phyloP scores from a whole-genome alignment of 805 yeast genomes.

The Kurtzmaniella fragi region DNA sequence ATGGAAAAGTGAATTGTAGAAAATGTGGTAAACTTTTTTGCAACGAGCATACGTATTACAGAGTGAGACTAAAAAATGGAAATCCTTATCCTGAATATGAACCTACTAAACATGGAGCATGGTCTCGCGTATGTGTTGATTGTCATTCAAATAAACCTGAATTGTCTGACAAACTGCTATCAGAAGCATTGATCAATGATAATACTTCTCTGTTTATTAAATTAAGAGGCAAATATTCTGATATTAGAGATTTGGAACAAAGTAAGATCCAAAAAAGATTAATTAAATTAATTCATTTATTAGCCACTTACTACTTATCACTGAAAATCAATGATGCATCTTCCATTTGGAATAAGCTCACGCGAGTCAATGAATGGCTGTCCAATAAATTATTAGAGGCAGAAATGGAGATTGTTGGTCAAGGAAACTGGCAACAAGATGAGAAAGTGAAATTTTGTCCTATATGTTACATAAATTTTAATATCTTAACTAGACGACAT shows the following conservation, averaged over 20 bases:
- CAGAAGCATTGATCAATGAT: conserved; percentile 33
- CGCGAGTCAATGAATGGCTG: conserved; percentile 3
- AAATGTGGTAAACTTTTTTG: conserved; percentile 75
- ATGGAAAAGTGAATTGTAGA: conserved; percentile 65
- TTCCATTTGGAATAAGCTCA: neutral
- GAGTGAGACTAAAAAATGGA: conserved; percentile 48
- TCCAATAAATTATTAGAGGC: conserved; percentile 3
- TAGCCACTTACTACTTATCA: conserved; percentile 11
- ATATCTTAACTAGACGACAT: conserved; percentile 63
- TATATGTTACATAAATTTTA: conserved; percentile 57
- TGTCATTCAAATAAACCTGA: conserved; percentile 60
- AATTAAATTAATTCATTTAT: conserved; percentile 36
- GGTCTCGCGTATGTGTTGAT: conserved; percentile 63
- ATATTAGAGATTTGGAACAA: conserved; percentile 47
- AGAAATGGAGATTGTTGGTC: conserved; percentile 24
- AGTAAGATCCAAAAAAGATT: conserved; percentile 60
- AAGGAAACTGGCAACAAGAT: conserved; percentile 61
- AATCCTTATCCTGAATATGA: conserved; percentile 18
- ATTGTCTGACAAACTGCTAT: conserved; percentile 40
- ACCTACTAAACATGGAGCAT: conserved; percentile 40
- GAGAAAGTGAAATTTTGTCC: conserved; percentile 47
- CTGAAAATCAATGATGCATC: neutral
- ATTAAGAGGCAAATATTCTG: conserved; percentile 39
- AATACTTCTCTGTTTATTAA: conserved; percentile 36
- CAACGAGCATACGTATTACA: conserved; percentile 52